Percentiles rank a stretch among this genome's conserved stretches.
These are phyloP conservation scores for Neonectria coccinea DNA, from an alignment of 2,329 filamentous ascomycete genomes.

Conservation along the genomic window DNA sequence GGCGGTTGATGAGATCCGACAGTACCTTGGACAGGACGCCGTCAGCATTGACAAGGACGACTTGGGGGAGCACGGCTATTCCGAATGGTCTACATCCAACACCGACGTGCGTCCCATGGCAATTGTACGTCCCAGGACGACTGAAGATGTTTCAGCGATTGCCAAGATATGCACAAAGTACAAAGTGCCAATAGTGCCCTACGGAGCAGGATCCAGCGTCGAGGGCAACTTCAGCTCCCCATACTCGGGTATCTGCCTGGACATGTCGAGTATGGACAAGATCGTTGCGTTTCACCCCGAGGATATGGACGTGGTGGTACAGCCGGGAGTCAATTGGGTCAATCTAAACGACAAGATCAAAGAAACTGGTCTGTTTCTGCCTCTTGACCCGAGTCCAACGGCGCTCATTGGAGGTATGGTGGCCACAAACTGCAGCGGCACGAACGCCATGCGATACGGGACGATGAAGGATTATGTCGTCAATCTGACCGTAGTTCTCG, in stretches of 20 bases:
- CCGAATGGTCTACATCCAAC: conserved; percentile 26
- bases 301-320: conserved; percentile 75
- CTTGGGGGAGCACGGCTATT: conserved; percentile 17
- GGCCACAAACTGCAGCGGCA: conserved; percentile 74
- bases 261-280: conserved; percentile 80
- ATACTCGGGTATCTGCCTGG: conserved; percentile 78
- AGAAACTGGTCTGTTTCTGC: conserved; percentile 81
- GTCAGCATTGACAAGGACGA: conserved; percentile 25
- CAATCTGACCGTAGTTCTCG: conserved; percentile 82
- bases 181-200: conserved; percentile 53
- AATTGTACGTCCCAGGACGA: conserved; percentile 76
- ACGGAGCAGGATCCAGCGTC: conserved; percentile 75
- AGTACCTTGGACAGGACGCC: conserved; percentile 6
- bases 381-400: conserved; percentile 84
- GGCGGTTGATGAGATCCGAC: not conserved
- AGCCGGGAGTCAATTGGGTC: conserved; percentile 84
- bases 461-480: conserved; percentile 93
- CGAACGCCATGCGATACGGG: conserved; percentile 85
- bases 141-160: conserved; percentile 78
- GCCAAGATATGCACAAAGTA: conserved; percentile 69
- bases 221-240: conserved; percentile 84
- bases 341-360: conserved; percentile 77
- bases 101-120: conserved; percentile 16
- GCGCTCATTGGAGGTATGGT: conserved; percentile 89
- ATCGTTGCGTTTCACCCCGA: conserved; percentile 76